Evolutionary conservation across 108 stramenopile genomes (phyloP), one percentile per base, ranked within the genome.

Genomic region (Discostella stelligeroides): DNA sequence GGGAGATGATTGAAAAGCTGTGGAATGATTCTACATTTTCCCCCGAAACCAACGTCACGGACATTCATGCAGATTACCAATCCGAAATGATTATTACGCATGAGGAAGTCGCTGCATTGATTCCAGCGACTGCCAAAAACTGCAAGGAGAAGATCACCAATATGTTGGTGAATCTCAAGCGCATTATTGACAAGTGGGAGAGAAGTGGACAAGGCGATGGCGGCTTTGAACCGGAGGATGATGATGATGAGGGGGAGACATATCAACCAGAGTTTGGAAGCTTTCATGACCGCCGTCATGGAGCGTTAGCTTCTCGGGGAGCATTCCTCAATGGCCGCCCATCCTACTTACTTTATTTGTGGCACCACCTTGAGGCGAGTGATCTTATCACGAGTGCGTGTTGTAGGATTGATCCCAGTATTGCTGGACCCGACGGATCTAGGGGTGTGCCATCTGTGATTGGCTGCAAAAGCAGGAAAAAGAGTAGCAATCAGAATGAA

Each of bases 141-240:
- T 63, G 62, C 45, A 27, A 63, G 15, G 28, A n/a, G 24, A 63
- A 63, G 45, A 28, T 63, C 1, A n/a, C 21, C 12, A 25, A 63
- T 28, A 63, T 63, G 62, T 27, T 45, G 12, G 43, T 46, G 23
- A 27, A 21, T 14, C 15, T 47, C 12, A 45, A 45, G 43, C 45
- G 62, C 28, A 63, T 63, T 23, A 63, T 63, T 27, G 45, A 43
- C 7, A 24, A 23, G 13, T 63, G 62, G 62, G 62, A 63, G 62
- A n/a, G 25, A 3, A 63, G 62, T 63, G 62, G 60, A 21, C 60
- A 61, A 24, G 60, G 60, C 15, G 60, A 61, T 24, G 60, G n/a
- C n/a, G n/a, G n/a, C n/a, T n/a, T n/a, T n/a, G n/a, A n/a, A n/a
- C n/a, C n/a, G n/a, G n/a, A n/a, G 62, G 27, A 63, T n/a, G 28